Conservation (phyloP, 768 basidiomycete species). For the Lepiota venenata region DNA sequence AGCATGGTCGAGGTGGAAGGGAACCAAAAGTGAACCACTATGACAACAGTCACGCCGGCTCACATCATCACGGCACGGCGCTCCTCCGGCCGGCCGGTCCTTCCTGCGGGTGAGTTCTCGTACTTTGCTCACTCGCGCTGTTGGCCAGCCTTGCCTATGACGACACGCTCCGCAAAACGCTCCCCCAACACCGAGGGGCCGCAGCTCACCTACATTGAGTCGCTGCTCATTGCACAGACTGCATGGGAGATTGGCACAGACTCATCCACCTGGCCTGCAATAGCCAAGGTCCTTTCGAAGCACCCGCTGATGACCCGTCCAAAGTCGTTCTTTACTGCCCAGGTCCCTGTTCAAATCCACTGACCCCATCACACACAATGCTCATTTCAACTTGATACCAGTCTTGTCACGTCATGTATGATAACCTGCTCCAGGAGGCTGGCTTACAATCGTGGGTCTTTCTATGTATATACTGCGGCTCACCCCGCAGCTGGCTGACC, state of each 20-base stretch:
- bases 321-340: conserved; percentile 62
- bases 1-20: conserved; percentile 26
- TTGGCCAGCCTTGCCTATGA: conserved; percentile 20
- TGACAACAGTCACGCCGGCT: conserved; percentile 1
- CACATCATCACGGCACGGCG: conserved; percentile 6
- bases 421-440: conserved; percentile 65
- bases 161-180: conserved; percentile 27
- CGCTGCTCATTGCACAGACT: conserved; percentile 81
- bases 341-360: conserved; percentile 38
- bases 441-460: conserved; percentile 56
- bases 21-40: background rate
- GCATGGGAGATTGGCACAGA: conserved; percentile 77
- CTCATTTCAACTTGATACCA: conserved; percentile 24
- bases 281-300: conserved; percentile 61
- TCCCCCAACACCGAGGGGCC: conserved; percentile 17
- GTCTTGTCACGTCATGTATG: conserved; percentile 69
- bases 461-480: background rate
- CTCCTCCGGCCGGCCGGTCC: background rate
- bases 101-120: background rate
- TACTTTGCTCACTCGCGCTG: background rate
- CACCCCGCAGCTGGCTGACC: background rate
- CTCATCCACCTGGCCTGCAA: conserved; percentile 52
- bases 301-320: conserved; percentile 70
- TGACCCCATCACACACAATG: conserved; percentile 12
- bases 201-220: conserved; percentile 46